Evolutionary conservation across 1,139 yeast species (phyloP).

Genomic region (Pichiaceae sp.): DNA sequence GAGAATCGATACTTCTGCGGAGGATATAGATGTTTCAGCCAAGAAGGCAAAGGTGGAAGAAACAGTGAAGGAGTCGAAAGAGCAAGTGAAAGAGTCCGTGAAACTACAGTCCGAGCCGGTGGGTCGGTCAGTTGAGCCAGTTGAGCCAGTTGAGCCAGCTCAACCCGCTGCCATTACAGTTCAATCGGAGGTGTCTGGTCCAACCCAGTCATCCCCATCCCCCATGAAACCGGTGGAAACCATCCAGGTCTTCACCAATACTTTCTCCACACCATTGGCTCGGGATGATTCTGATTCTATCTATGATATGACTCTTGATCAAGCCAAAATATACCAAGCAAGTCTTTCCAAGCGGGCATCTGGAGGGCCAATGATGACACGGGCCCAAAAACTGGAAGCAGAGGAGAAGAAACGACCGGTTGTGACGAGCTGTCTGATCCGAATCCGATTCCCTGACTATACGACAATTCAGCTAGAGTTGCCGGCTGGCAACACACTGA

Average conservation of each 20-base stretch:
- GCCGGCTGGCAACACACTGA: conserved; percentile 12
- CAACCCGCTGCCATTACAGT: not conserved
- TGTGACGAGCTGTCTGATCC: conserved; percentile 12
- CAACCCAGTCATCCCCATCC: not conserved
- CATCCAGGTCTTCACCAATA: conserved; percentile 12
- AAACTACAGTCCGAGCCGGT: not conserved
- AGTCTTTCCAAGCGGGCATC: conserved; percentile 15
- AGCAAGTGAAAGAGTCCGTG: not conserved
- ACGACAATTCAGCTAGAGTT: conserved; percentile 18
- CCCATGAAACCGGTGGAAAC: not conserved
- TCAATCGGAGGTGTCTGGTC: not conserved
- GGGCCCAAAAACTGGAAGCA: conserved; percentile 13
- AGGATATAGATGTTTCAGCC: not conserved
- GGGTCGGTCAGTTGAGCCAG: not conserved
- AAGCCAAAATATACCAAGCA: conserved; percentile 20
- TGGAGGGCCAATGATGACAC: conserved; percentile 16
- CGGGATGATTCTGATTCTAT: conserved; percentile 10
- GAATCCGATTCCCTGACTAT: conserved; percentile 22
- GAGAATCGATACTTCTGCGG: conserved; percentile 2
- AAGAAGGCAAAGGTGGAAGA: not conserved
- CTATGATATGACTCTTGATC: conserved; percentile 20
- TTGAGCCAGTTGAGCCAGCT: not conserved
- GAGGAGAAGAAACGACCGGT: conserved; percentile 7
- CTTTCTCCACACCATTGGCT: conserved; percentile 5
- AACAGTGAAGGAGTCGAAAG: conserved; percentile 1